Evolutionary conservation across 2,329 filamentous ascomycete genomes (phyloP).

Genomic region (Aspergillus sp.): DNA sequence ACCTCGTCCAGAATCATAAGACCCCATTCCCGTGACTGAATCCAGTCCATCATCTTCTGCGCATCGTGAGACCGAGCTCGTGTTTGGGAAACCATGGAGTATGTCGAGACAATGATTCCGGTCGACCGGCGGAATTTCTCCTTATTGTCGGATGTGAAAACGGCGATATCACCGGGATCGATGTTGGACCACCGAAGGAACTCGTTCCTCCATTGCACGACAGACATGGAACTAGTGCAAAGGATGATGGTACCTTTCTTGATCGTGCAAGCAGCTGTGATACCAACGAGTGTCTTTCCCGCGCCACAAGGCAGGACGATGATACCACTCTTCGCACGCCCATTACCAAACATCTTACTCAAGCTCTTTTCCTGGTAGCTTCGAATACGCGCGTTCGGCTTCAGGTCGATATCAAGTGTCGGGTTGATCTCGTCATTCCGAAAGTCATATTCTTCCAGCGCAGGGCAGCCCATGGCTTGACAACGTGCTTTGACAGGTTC

Average conservation of each 20-base stretch:
- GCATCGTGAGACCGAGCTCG: conserved; percentile 87
- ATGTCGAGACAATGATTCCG: conserved; percentile 95
- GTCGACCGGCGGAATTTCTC: conserved; percentile 83
- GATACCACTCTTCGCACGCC: conserved; percentile 93
- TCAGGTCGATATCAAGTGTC: conserved; percentile 90
- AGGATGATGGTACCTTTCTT: conserved; percentile 96
- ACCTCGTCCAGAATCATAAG: conserved; percentile 97
- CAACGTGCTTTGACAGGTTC: conserved; percentile 89
- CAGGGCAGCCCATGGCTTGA: conserved; percentile 80
- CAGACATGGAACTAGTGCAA: conserved; percentile 97
- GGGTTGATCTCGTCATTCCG: conserved; percentile 86
- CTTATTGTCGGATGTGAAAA: conserved; percentile 95
- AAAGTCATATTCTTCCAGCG: conserved; percentile 97
- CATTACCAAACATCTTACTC: conserved; percentile 99
- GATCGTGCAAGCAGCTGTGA: conserved; percentile 96
- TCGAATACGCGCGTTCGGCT: conserved; percentile 86
- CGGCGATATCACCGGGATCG: conserved; percentile 86
- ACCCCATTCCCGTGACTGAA: conserved; percentile 89
- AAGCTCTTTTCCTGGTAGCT: conserved; percentile 96
- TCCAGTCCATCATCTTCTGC: conserved; percentile 96
- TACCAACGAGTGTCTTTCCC: conserved; percentile 96
- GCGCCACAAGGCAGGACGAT: conserved; percentile 96
- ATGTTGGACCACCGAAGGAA: conserved; percentile 99
- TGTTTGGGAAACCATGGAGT: conserved; percentile 97
- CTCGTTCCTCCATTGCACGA: conserved; percentile 94